Evolutionary conservation across 371 early-diverging fungal species (phyloP), one percentile per base, ranked within the genome.

Genomic region (Synchytrium microbalum): DNA sequence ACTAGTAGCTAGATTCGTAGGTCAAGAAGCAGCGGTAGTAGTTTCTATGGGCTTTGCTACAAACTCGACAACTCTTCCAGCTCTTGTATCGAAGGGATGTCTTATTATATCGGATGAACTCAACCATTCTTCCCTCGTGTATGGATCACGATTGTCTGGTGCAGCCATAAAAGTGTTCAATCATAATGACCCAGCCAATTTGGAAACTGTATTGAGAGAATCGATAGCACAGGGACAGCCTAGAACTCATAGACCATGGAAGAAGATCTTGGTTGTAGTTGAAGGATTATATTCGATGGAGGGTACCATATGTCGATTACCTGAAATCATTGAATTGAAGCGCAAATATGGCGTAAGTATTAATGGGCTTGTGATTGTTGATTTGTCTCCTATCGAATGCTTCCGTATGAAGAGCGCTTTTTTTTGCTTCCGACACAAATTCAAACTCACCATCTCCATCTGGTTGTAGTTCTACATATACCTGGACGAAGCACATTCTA

Each of bases 271-370:
- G 64, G 89, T 99, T 3, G 83, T 99, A 32, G 93, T 99, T 25
- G 99, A 99, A 77, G 99, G 99, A 38, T 79, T 99, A 27, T 99
- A 92, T 72, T 96, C 98, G 14, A 99, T 99, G 99, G 99, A 99
- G 74, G 99, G 99, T 31, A 89, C 90, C 58, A 88, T 96, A 74
- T 86, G 90, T 61, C 86, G 90, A 60, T 76, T 99, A 61, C 92
- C 92, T 33, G 92, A 91, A 67, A 84, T 99, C 38, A 77, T 99
- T 38, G 91, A 84, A 59, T 77, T 99, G 62, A 96, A 95, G 72
- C 86, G 88, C 64, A 91, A 92, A 78, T 99, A 95, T 83, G 94
- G 94, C 75, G 87, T 88, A 80, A 61, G 32, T 33, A 2, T 46
- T 65, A n/a, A 13, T 29, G 23, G 16, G 10, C 10, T 3, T 14